Base-by-base conservation (phyloP, 2,329 filamentous ascomycete species). In the Apiospora phragmitis region DNA sequence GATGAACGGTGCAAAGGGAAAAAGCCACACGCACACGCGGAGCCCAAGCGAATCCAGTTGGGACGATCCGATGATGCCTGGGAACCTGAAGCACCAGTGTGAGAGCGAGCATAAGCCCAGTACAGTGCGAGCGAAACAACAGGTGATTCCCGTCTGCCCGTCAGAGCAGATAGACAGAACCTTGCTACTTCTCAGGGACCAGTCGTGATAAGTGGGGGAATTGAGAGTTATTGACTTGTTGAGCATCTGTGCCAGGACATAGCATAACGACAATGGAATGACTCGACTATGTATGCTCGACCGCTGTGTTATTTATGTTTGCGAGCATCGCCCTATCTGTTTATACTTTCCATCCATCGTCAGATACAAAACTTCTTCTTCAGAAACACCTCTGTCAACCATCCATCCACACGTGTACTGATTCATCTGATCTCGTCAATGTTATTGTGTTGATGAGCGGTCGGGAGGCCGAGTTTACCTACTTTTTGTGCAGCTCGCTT, bases 391-490 rank as follows among this genome's bases (percentile, higher is more conserved):
- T 38, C 32, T 62, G 11, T 24, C 55, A 62, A 38, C 55, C 32
- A 38, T 38, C 55, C 55, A 38, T 38, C 29, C 55, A 62, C 18
- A 62, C 55, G 55, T 62, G 18, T 62, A 32, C 24, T 62, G 55
- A n/a, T 29, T 62, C 29, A 62, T 38, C 55, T 38, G 32, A 62
- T 38, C 55, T 62, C 18, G 8, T 62, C 55, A 62, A 62, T 62
- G 55, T 38, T 62, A 62, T 62, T 62, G 55, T 62, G 29, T 62
- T 62, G 55, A 62, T n/a, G 55, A 62, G 55, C 55, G 55, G 38
- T 67, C 65, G 65, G 65, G 65, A 43, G 65, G 65, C 65, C 65
- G 65, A 43, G 65, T 67, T 67, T 29, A 42, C 55, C 55, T 38
- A n/a, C 9, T 14, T 38, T 32, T 29, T 45, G 41, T 29, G 38